phyloP scores from a whole-genome alignment of 805 yeast species.

The Candida coquimbonensis region DNA sequence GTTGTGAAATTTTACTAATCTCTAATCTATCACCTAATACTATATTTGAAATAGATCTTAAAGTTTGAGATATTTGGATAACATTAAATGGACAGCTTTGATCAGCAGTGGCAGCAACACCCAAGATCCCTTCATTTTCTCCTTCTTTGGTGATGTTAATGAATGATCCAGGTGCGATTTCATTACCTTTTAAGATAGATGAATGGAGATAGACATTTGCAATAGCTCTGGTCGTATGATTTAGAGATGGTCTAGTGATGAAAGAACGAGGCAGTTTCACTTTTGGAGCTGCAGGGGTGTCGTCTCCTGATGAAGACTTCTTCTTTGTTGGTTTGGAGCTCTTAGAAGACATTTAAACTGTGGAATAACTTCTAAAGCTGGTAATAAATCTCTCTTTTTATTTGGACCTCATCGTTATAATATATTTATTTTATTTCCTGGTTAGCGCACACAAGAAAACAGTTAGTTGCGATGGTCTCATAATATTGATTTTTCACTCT shows the following conservation, averaged over 20 bases:
- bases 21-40: slow-evolving; percentile 45
- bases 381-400: not conserved
- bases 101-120: slow-evolving; percentile 33
- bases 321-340: slow-evolving; percentile 9
- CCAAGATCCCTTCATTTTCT: slow-evolving; percentile 36
- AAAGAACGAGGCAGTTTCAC: slow-evolving; percentile 32
- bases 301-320: slow-evolving; percentile 6
- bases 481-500: not conserved
- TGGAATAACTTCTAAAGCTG: not conserved
- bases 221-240: slow-evolving; percentile 23
- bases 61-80: slow-evolving; percentile 40
- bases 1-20: slow-evolving; percentile 38
- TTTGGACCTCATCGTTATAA: slow-evolving; percentile 1
- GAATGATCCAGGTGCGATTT: slow-evolving; percentile 38
- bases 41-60: slow-evolving; percentile 36
- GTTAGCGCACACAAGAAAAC: not conserved
- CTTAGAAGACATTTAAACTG: slow-evolving; percentile 3
- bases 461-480: not conserved
- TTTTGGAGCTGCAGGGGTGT: slow-evolving; percentile 21
- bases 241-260: slow-evolving; percentile 32
- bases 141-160: slow-evolving; percentile 40
- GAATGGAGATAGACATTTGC: slow-evolving; percentile 36
- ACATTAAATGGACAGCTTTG: slow-evolving; percentile 29
- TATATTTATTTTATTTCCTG: not conserved
- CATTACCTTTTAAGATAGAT: slow-evolving; percentile 40